Percentiles rank a stretch among this genome's conserved stretches.
These are phyloP conservation scores for Populus alba DNA, from an alignment of 345 rosid species.

Conservation along the genomic window DNA sequence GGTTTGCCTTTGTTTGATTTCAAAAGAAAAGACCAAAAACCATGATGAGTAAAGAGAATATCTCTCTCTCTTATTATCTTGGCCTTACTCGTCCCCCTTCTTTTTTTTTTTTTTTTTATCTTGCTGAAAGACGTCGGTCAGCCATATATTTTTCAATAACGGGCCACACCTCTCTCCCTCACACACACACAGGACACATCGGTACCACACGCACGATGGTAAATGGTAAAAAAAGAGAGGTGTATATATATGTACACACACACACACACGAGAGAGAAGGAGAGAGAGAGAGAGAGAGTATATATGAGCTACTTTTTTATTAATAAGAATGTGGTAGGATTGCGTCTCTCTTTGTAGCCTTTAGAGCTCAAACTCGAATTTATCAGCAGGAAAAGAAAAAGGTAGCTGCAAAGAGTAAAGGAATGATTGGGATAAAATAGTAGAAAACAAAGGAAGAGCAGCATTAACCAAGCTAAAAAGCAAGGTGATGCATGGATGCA, in stretches of 20 bases:
- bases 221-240: background rate
- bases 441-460: too few relatives aligned
- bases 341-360: constrained; percentile 13
- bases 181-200: background rate
- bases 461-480: background rate
- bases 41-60: constrained; percentile 29
- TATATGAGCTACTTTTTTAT: background rate
- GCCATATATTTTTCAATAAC: constrained; percentile 3
- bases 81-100: constrained; percentile 6
- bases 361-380: constrained; percentile 11
- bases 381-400: background rate
- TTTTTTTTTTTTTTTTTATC: background rate
- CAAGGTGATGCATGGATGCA: background rate
- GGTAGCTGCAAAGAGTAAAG: background rate
- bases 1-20: constrained; percentile 33
- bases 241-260: too few relatives aligned
- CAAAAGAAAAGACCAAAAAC: constrained; percentile 42
- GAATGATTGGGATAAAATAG: background rate
- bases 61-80: constrained; percentile 22
- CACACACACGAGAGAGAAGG: too few relatives aligned
- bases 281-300: too few relatives aligned
- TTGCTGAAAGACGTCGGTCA: constrained; percentile 9
- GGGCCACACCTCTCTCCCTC: constrained; percentile 14
- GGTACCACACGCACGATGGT: background rate
- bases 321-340: constrained; percentile 23